phyloP scores from a whole-genome alignment of 345 rosid genomes.

The Rhodamnia rubescens region DNA sequence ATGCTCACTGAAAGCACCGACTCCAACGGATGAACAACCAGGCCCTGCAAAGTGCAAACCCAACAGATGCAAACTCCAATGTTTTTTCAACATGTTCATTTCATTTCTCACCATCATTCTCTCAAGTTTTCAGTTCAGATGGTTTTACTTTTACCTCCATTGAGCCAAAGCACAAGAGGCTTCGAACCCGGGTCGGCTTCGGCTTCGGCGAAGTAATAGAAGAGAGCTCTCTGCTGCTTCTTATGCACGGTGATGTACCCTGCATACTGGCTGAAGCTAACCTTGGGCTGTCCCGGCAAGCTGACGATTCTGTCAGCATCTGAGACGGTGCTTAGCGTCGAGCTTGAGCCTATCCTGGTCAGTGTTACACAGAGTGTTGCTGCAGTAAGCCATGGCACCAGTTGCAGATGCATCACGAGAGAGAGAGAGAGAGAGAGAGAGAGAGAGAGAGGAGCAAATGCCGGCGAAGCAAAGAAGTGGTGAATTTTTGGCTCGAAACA shows the following conservation, averaged over 20 bases:
- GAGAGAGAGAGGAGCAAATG: background rate
- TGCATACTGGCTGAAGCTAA: conserved; percentile 22
- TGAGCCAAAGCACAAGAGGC: conserved; percentile 45
- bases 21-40: conserved; percentile 39
- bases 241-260: conserved; percentile 25
- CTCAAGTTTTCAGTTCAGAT: background rate
- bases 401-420: background rate
- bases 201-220: conserved; percentile 42
- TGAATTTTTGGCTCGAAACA: background rate
- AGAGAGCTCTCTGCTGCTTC: conserved; percentile 18
- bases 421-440: background rate
- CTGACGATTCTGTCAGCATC: conserved; percentile 8
- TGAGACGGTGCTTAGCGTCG: background rate
- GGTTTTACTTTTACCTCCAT: conserved; percentile 23
- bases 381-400: background rate
- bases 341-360: background rate
- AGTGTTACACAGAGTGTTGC: background rate
- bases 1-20: conserved; percentile 31
- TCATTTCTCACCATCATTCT: background rate
- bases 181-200: conserved; percentile 16
- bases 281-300: conserved; percentile 30
- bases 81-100: background rate
- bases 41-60: conserved; percentile 13
- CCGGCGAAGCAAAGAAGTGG: background rate
- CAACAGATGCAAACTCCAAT: background rate